Conservation (phyloP, 169 alveolate genomes). For the Plasmodium blacklocki region DNA sequence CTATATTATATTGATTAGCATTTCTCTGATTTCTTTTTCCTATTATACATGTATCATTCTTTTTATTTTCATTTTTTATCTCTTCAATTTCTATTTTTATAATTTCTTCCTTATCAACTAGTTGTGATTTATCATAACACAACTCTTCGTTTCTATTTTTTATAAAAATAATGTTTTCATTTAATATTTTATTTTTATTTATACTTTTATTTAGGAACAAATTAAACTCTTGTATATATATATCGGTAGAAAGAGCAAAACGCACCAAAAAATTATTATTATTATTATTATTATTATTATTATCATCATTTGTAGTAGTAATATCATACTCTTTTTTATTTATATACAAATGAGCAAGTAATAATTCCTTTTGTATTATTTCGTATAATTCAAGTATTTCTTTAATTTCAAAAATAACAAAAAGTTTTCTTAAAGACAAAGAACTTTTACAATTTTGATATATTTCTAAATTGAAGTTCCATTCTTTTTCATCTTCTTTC, state of each 20-base stretch:
- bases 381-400: constrained; percentile 1
- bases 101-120: constrained; percentile 19
- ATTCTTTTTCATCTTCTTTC: too few species aligned
- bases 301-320: too few species aligned
- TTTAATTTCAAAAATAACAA: constrained; percentile 8
- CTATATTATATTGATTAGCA: neutral
- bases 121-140: neutral
- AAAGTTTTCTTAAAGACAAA: neutral
- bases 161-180: neutral
- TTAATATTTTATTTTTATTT: constrained; percentile 3
- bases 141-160: constrained; percentile 19
- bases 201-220: constrained; percentile 7
- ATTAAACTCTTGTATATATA: neutral
- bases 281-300: too few species aligned
- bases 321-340: neutral
- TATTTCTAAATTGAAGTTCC: too few species aligned
- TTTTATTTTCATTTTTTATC: neutral
- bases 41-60: neutral
- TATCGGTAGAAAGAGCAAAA: neutral
- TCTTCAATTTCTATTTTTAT: constrained; percentile 43
- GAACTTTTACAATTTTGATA: too few species aligned
- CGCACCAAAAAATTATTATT: too few species aligned
- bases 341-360: too few species aligned
- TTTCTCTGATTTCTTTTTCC: neutral
- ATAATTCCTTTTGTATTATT: neutral